Evolutionary conservation across 768 basidiomycete species (phyloP).

Genomic region (Lentinula sp.): DNA sequence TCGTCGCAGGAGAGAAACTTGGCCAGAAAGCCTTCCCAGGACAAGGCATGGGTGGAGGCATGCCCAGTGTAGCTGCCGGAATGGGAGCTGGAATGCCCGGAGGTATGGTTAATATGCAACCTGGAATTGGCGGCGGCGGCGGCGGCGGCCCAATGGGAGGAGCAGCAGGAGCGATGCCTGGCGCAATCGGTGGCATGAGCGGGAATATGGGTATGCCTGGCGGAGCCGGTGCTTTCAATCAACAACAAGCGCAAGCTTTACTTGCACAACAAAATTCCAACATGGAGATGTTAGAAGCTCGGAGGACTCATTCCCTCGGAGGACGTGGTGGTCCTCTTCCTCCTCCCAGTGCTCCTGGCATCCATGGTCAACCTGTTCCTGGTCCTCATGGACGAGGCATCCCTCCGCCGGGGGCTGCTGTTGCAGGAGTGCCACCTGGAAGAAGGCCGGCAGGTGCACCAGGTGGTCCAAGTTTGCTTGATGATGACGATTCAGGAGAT

Average conservation of each 20-base stretch:
- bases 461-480: neutral
- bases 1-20: slow-evolving; percentile 63
- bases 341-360: neutral
- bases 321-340: slow-evolving; percentile 33
- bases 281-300: slow-evolving; percentile 68
- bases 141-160: neutral
- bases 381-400: neutral
- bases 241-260: slow-evolving; percentile 54
- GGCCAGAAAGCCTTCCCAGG: slow-evolving; percentile 58
- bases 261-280: slow-evolving; percentile 65
- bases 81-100: slow-evolving; percentile 7
- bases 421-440: slow-evolving; percentile 25
- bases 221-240: slow-evolving; percentile 19
- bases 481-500: slow-evolving; percentile 23
- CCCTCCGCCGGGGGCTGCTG: slow-evolving; percentile 1
- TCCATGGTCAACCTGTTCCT: neutral
- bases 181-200: slow-evolving; percentile 16
- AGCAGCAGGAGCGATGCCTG: slow-evolving; percentile 8
- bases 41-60: slow-evolving; percentile 18
- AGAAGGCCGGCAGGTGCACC: slow-evolving; percentile 10
- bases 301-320: slow-evolving; percentile 32
- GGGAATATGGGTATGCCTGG: slow-evolving; percentile 6
- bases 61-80: slow-evolving; percentile 15
- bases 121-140: neutral
- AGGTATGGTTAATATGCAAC: slow-evolving; percentile 15